Evolutionary conservation across 352 stramenopile genomes (phyloP), one percentile per base, ranked within the genome.

Genomic region (Pythium monospermum): DNA sequence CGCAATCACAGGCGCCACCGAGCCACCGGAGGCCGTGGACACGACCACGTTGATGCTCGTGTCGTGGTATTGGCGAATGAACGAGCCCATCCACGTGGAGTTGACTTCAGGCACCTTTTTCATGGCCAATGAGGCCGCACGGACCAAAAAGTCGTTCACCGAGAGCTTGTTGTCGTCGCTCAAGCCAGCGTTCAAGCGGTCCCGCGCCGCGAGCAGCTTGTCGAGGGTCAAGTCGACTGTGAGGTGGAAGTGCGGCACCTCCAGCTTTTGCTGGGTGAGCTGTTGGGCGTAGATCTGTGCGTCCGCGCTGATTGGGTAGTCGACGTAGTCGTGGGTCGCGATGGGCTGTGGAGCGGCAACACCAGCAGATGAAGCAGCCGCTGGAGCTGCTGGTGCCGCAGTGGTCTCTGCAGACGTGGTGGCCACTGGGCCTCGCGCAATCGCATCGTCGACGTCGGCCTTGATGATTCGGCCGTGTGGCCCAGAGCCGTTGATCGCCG

Each of bases 101-200:
- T 92, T 92, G 44, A 81, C 89, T 57, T 97, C 87, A 5, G 96
- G 96, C 36, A 99, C 89, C 72, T 99, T 97, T 53, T 94, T 81
- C 58, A 99, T 92, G 11, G 96, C 95, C 39, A 99, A 73, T 33
- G 96, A 96, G 15, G 81, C 93, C 26, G 93, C 93, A 49, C 96
- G 96, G 57, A 99, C 94, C 46, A 99, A 83, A 58, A 99, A 90
- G 68, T 99, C 96, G 71, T 99, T 99, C 40, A 99, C 95, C 8
- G 92, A 98, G 19, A 99, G 84, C 65, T 99, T 48, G 66, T 80
- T 56, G 51, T 88, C 73, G 80, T 96, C 96, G 26, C 82, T 72
- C 53, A 96, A 94, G 45, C 91, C 91, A 25, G 96, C 79, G 56
- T 93, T 93, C 22, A 99, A 66, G 23, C 82, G 58, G 33, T 98